Evolutionary conservation across 208 protist genomes (phyloP).

Genomic region (Trypanosoma avium): DNA sequence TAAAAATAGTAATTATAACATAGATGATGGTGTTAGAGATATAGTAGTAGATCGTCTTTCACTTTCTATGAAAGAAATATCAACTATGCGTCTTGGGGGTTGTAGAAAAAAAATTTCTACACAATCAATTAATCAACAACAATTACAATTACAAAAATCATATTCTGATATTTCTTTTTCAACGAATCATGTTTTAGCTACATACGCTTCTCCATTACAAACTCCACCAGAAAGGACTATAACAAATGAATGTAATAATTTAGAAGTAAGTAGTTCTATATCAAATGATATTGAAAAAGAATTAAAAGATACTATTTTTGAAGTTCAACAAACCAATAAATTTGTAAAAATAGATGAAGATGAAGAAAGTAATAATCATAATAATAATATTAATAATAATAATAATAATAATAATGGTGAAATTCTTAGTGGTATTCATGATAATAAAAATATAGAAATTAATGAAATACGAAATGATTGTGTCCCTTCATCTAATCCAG

Average conservation of each 20-base stretch:
- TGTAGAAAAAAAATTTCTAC: slow-evolving; percentile 3
- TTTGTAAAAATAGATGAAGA: background rate
- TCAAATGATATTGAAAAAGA: background rate
- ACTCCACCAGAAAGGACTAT: too few species aligned
- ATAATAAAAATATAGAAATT: background rate
- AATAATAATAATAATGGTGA: background rate
- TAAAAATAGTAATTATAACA: background rate
- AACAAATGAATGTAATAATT: too few species aligned
- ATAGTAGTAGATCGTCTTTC: slow-evolving; percentile 14
- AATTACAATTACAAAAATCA: background rate
- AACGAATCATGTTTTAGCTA: background rate
- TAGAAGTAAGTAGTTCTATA: too few species aligned
- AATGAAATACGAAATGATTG: background rate
- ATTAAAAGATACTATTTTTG: background rate
- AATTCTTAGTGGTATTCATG: background rate
- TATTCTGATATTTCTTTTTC: background rate
- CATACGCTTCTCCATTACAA: too few species aligned
- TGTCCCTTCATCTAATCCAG: background rate
- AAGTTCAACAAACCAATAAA: too few species aligned
- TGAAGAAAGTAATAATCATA: background rate
- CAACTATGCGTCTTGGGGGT: slow-evolving; percentile 18
- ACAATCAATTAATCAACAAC: background rate
- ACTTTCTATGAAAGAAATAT: slow-evolving; percentile 21
- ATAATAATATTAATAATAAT: background rate
- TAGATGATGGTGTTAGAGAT: background rate